Evolutionary conservation across 2,329 filamentous ascomycete genomes (phyloP).

Genomic region (Dichotomopilus funicola): DNA sequence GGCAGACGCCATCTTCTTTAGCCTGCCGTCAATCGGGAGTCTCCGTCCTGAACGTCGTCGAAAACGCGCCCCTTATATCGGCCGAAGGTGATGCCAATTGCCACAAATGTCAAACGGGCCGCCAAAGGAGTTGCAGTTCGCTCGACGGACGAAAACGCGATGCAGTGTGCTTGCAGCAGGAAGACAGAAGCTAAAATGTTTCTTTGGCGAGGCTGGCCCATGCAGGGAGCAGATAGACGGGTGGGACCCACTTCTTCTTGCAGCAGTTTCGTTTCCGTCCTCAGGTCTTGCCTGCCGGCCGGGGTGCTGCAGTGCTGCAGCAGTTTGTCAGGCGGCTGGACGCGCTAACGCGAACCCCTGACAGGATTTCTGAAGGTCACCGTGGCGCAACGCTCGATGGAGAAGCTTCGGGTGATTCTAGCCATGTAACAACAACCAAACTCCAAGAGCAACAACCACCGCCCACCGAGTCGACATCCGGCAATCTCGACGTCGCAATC

Average conservation of each 20-base stretch:
- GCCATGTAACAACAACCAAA: conserved; percentile 8
- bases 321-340: not conserved
- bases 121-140: not conserved
- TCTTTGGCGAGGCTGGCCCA: conserved; percentile 12
- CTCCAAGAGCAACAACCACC: not conserved
- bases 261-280: not conserved
- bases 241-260: conserved; percentile 8
- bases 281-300: not conserved
- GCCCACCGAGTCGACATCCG: not conserved
- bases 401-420: conserved; percentile 5
- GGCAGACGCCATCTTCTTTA: conserved; percentile 18
- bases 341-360: conserved; percentile 20
- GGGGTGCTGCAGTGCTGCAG: conserved; percentile 2
- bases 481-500: not conserved
- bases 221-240: conserved; percentile 1
- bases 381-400: conserved; percentile 11
- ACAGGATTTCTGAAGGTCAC: conserved; percentile 12
- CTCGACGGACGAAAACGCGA: not conserved
- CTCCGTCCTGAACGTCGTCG: not conserved
- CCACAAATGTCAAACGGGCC: not conserved
- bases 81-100: not conserved
- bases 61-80: not conserved
- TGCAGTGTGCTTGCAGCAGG: not conserved
- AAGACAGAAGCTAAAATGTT: conserved; percentile 6
- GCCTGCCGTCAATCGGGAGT: not conserved